Evolutionary conservation across 2,329 filamentous ascomycete genomes (phyloP).

Genomic region (Ceratocystis diversiconidia): DNA sequence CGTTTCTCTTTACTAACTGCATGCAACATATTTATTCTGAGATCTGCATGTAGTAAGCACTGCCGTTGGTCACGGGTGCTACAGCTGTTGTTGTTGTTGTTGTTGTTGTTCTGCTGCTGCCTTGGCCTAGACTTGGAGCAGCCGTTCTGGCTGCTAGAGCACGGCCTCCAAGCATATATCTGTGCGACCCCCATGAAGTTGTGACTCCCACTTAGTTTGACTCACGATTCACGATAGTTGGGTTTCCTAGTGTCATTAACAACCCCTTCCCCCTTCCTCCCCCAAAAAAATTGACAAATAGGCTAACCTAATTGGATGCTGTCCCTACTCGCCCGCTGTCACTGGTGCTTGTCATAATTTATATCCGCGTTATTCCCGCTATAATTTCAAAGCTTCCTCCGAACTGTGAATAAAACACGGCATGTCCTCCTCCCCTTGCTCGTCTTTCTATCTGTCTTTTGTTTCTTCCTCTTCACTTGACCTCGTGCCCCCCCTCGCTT

Average conservation of each 20-base stretch:
- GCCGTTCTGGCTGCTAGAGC: no score
- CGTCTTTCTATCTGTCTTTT: no score
- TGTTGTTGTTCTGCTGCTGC: no score
- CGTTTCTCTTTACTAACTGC: background rate
- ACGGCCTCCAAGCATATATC: no score
- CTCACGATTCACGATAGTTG: background rate
- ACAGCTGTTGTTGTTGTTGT: no score
- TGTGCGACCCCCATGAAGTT: no score
- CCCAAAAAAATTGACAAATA: background rate
- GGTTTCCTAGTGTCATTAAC: background rate
- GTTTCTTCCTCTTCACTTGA: background rate
- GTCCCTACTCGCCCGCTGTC: background rate
- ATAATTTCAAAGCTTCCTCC: background rate
- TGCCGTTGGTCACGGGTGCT: no score
- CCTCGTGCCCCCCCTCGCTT: background rate
- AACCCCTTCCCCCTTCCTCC: no score
- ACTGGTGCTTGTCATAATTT: background rate
- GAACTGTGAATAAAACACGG: background rate
- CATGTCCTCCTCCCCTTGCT: background rate
- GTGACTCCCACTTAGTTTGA: background rate
- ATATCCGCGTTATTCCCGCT: background rate
- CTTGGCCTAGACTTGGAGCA: no score
- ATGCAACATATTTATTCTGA: no score
- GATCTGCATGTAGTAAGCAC: no score
- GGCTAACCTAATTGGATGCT: background rate